Base-by-base conservation (phyloP, 805 yeast genomes). In the Suhomyces kilbournensis region DNA sequence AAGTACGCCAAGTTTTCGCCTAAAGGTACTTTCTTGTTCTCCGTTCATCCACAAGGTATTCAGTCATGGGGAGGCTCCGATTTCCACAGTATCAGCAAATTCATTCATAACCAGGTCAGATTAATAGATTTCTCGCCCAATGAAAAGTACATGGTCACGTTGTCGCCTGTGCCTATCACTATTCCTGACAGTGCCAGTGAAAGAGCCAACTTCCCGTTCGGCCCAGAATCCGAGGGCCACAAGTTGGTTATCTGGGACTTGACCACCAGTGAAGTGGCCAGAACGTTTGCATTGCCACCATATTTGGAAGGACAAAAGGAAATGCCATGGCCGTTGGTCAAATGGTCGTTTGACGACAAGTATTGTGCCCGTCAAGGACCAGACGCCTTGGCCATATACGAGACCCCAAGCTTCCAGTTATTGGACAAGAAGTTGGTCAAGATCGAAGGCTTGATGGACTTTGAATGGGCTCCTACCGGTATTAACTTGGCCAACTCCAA, bases 281-380 rank as follows among this genome's bases (percentile, higher is more conserved):
- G 96, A 69, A 88, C 97, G 14, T 93, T 94, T 81, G 96, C 97
- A 28, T 78, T 93, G 64, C 89, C 93, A 54, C 88, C 90, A 56
- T 78, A 82, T 65, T 75, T 86, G 66, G 85, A 84, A 65, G 74
- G 78, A 39, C 79, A 81, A 80, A 72, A 83, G 80, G 73, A 83
- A 79, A 82, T 85, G 84, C 84, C 87, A 56, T 94, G 99, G 99
- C 99, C 99, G 47, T 82, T 93, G 64, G 85, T 94, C 69, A 91
- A 91, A 75, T 94, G 98, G 98, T 90, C 97, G 44, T 79, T 75
- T 63, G 96, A 94, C 73, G 96, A 90, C 72, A 85, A 83, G 70
- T 94, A 85, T 78, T 89, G 96, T 75, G 98, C 97, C 51, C 87
- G 99, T 76, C 82, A 90, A 72, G 93, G 94, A 49, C 97, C 96